These are phyloP conservation scores for Hymenoscyphus fraxineus DNA, from an alignment of 2,329 filamentous ascomycete genomes.

Conservation along the genomic window DNA sequence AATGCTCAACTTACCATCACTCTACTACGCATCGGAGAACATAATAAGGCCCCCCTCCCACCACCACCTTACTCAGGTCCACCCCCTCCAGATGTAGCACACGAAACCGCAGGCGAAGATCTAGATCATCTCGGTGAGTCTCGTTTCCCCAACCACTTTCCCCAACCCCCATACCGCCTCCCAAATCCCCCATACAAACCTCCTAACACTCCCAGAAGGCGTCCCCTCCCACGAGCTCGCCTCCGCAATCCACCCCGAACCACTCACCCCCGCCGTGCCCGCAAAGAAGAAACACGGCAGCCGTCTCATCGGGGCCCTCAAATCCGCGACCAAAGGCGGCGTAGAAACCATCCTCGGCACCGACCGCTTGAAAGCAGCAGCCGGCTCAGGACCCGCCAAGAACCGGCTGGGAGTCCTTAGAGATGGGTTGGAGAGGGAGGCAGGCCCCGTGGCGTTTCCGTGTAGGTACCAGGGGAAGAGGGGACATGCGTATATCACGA, in stretches of 20 bases:
- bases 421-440: constrained; percentile 41
- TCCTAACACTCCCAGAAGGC: constrained; percentile 25
- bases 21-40: constrained; percentile 75
- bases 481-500: constrained; percentile 68
- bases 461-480: constrained; percentile 66
- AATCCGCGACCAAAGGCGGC: constrained; percentile 61
- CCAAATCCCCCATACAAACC: background rate
- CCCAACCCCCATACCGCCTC: background rate
- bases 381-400: constrained; percentile 57
- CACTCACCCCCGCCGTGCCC: constrained; percentile 20
- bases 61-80: constrained; percentile 47
- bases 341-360: constrained; percentile 70
- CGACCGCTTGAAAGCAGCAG: constrained; percentile 59
- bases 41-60: constrained; percentile 74
- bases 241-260: constrained; percentile 41
- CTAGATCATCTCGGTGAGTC: constrained; percentile 46
- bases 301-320: constrained; percentile 57
- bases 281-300: constrained; percentile 30
- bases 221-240: constrained; percentile 31
- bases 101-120: constrained; percentile 46
- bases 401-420: constrained; percentile 68
- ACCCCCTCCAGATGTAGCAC: constrained; percentile 37
- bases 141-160: background rate
- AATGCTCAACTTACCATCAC: constrained; percentile 82
- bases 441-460: constrained; percentile 74